Conservation (phyloP, 768 basidiomycete genomes). For the Leccinellum luteum region DNA sequence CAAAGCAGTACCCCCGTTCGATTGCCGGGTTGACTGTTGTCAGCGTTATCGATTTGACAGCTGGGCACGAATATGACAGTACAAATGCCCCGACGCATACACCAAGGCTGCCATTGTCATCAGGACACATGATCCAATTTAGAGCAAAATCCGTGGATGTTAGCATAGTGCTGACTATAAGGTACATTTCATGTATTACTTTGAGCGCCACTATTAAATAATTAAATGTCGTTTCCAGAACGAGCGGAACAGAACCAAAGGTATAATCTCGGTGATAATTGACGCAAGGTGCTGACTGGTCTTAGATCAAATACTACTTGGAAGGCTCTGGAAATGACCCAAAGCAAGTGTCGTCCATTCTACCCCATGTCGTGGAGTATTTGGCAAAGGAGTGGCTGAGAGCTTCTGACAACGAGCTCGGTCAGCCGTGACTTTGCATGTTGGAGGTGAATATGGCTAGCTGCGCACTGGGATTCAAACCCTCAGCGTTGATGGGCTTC, state of each 20-base stretch:
- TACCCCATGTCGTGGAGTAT: slow-evolving; percentile 58
- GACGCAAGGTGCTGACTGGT: background rate
- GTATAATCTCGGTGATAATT: slow-evolving; percentile 32
- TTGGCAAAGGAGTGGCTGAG: slow-evolving; percentile 70
- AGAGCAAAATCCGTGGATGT: slow-evolving; percentile 45
- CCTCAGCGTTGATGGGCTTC: too few species aligned
- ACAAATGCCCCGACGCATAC: slow-evolving; percentile 62
- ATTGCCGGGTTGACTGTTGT: slow-evolving; percentile 62
- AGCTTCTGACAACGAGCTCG: slow-evolving; percentile 49
- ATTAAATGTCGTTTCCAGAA: slow-evolving; percentile 40
- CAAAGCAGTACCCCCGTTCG: slow-evolving; percentile 51
- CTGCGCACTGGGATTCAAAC: too few species aligned
- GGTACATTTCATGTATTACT: slow-evolving; percentile 41
- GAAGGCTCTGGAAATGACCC: slow-evolving; percentile 68
- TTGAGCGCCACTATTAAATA: background rate
- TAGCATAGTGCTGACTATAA: slow-evolving; percentile 64
- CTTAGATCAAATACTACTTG: slow-evolving; percentile 82
- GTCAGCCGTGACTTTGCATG: slow-evolving; percentile 24
- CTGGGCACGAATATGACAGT: slow-evolving; percentile 63
- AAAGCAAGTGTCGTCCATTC: slow-evolving; percentile 42
- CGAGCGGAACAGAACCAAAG: slow-evolving; percentile 91
- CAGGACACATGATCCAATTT: slow-evolving; percentile 86
- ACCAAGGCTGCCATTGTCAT: slow-evolving; percentile 66
- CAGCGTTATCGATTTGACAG: slow-evolving; percentile 71
- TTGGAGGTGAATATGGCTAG: background rate